Evolutionary conservation across 2,329 filamentous ascomycete species (phyloP), one percentile per base, ranked within the genome.

Genomic region (Teratosphaeriaceae sp.): DNA sequence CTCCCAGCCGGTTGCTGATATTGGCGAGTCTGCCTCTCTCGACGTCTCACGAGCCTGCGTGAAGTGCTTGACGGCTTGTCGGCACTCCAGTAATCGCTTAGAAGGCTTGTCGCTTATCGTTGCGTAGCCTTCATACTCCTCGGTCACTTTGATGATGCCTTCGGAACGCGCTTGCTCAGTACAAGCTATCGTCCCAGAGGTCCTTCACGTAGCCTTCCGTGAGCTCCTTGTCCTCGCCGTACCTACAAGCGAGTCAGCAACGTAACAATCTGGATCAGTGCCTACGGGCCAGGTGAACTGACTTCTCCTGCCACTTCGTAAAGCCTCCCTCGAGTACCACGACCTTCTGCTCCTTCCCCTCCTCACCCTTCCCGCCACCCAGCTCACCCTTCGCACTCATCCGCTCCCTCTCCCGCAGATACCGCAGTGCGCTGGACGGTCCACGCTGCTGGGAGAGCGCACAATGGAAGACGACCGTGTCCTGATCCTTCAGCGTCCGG

Each of bases 401-500:
- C 41, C 74, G 69, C 53, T 84, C 79, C 36, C 80, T 73, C 67
- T 88, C 84, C 26, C 84, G 71, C 47, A 89, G 54, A 64, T 96
- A 97, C 57, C 76, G 74, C 54, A 95, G 67, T 3, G 92, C 92
- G 3, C 90, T 88, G 39, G 77, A 77, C 0, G 92, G 92, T 0
- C 92, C 92, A 1, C 92, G 76, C 68, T 95, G 85, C 70, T 97
- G 92, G 53, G 84, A 90, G 43, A 97, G 71, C 15, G 86, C 85
- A 66, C 92, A 98, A 69, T 98, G 92, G 65, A 98, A 98, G 1
- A 98, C 79, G 12, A 98, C 88, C 9, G 76, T 83, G 43, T 92
- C 79, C 64, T 88, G 88, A 59, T 83, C 80, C 51, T 79, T 71
- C 37, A 96, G 76, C 33, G 76, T 80, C 44, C 87, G 80, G 11